Base-by-base conservation (phyloP, 2,329 filamentous ascomycete species). In the Rhynchosporium agropyri region DNA sequence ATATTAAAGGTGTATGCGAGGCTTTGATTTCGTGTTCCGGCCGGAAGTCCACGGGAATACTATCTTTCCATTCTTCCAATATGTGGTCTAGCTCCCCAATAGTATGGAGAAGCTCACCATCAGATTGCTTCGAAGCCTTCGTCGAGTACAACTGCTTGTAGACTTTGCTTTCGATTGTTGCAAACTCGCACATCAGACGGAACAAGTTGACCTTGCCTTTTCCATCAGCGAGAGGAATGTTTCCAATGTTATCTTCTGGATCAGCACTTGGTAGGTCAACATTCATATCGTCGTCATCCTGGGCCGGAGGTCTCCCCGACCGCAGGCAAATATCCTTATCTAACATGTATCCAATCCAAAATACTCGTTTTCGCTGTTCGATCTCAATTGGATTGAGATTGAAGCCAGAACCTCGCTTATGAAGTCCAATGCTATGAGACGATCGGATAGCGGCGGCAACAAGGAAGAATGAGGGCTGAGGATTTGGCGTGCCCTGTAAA, bases 21-120 rank as follows among this genome's bases (percentile, higher is more conserved):
- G 92, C 91, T 76, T 92, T 93, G 76, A 99, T 98, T 76, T 97
- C 93, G 74, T 97, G 88, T 76, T 98, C 95, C 0, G 95, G 95
- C n/a, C 95, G 86, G 78, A 97, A 98, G 72, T 98, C 95, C 62
- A 97, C 84, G 2, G 95, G 94, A 60, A 99, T 98, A 58, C 84
- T 87, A 73, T 98, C 93, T 79, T 98, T 98, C 95, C 95, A 99
- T 60, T 92, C 89, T 75, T 99, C 95, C 3, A 99, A 78, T 71
- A 92, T 87, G 72, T 86, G 88, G 74, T 99, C 95, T 9, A 99
- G 84, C 73, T 98, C 93, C 53, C 95, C 93, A 69, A 99, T 99
- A 0, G 92, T 96, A 74, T 97, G 96, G 53, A 99, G 82, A 8
- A 98, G 81, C 76, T 97, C 94, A 29, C 94, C 95, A 69, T 96